Evolutionary conservation across 805 yeast species (phyloP), one percentile per base, ranked within the genome.

Genomic region (Zygotorulaspora chibaensis): DNA sequence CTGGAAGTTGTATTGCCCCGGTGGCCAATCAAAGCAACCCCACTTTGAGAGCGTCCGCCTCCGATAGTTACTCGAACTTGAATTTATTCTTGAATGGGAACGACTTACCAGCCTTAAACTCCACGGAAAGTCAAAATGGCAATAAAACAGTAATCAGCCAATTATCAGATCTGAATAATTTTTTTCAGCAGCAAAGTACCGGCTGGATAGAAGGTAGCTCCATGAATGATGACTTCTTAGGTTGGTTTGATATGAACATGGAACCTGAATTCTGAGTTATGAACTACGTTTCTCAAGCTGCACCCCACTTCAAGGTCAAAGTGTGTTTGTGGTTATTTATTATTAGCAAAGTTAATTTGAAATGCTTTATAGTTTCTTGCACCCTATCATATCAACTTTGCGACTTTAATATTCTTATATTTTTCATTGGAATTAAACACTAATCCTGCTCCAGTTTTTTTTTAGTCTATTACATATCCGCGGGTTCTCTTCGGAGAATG

Each of bases 221-320:
- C n/a, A 58, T 56, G 40, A 59, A 61, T 10, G 97, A 90, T 59
- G 97, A 90, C 61, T 84, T 90, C 58, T 69, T 90, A 38, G 97
- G 97, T 10, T 90, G 96, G 96, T 85, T 90, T 71, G 96, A 87
- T 61, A 80, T 81, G 63, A 84, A 84, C 57, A 79, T 77, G 83
- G 80, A 79, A 3, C 83, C 82, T 0, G 83, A 77, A 49, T 79
- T 80, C 57, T 78, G 51, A 64, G 11, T n/a, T 20, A 23, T n/a
- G 8, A 23, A n/a, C 25, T 10, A n/a, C n/a, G 40, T 8, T 11
- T 25, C 8, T n/a, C 27, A 28, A 38, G 30, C 15, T n/a, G 17
- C 10, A 8, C 16, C 15, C 30, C 16, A 38, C 10, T 35, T 38
- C 20, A 20, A 17, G 12, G 31, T 9, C 26, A 38, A 29, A 25